Evolutionary conservation across 495 filamentous ascomycete genomes (phyloP), one percentile per base, ranked within the genome.

Genomic region (Penicillium parvum): DNA sequence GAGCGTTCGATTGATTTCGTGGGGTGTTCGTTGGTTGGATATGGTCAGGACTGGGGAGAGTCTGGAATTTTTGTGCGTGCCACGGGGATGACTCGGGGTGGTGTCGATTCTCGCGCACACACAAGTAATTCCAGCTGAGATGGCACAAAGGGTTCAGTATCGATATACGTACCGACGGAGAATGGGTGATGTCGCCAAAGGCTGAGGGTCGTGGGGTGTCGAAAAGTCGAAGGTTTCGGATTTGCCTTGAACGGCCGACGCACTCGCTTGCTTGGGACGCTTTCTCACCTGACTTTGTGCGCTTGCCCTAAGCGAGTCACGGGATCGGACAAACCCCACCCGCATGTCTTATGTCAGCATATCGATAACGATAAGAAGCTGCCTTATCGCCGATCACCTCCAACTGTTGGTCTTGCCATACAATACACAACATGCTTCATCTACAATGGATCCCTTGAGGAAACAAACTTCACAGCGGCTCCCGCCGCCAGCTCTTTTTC

Each of bases 401-500:
- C 41, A 18, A 16, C 20, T 18, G 33, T 10, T 32, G 11, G 6
- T 41, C 32, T 18, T n/a, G 1, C 20, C 25, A 10, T 44, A 15
- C n/a, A 18, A 15, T 22, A 29, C 3, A 14, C 32, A 3, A 42
- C 19, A 8, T 7, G 10, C 4, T 21, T 7, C 4, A 18, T 20
- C 11, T 20, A 45, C 45, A 8, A 57, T 61, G 50, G 61, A 68
- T 10, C 37, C 54, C 7, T 43, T 57, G 16, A 51, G 55, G 36
- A 69, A 60, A 29, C 49, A 58, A 32, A 67, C 57, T 57, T 50
- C 73, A 43, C 76, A 83, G 57, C 82, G 84, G 32, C 77, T 85
- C 29, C 84, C 86, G 21, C 84, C 84, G 7, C 88, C 88, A 5
- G 73, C 81, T 14, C 78, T 92, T 28, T 94, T 94, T 57, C 79